Conservation (phyloP, 179 eudicot species). For the Heliamphora pulchella region DNA sequence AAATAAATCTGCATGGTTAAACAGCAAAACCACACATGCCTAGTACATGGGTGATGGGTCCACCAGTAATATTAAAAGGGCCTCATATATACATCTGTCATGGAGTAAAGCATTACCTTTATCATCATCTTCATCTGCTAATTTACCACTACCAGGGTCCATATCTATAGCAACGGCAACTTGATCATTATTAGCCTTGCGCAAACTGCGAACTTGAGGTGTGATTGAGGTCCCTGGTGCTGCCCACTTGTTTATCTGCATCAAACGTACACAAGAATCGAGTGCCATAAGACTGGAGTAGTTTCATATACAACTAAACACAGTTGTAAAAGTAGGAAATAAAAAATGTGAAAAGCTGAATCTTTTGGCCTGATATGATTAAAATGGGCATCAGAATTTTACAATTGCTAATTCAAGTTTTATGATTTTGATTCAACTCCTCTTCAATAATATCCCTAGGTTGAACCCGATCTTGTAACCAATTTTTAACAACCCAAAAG, state of each 20-base stretch:
- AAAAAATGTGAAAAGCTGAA: background rate
- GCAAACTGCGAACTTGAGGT: conserved; percentile 89
- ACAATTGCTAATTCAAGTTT: conserved; percentile 1
- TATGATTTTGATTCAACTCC: conserved; percentile 4
- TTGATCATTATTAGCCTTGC: conserved; percentile 82
- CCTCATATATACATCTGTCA: background rate
- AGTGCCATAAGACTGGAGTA: conserved; percentile 12
- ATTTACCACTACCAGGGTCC: conserved; percentile 42
- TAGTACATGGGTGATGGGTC: background rate
- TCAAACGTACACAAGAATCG: conserved; percentile 14
- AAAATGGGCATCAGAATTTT: background rate
- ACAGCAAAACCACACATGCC: background rate
- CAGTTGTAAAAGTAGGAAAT: background rate
- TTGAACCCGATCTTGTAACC: background rate
- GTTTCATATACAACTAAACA: background rate
- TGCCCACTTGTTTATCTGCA: conserved; percentile 77
- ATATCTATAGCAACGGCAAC: conserved; percentile 80
- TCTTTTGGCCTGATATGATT: background rate
- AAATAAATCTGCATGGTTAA: background rate
- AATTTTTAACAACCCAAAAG: no score
- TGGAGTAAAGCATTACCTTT: conserved; percentile 46
- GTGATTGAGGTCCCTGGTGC: conserved; percentile 49
- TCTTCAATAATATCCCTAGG: background rate
- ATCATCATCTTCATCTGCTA: conserved; percentile 89
- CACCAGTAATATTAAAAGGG: background rate